Percentiles rank a stretch among this genome's conserved stretches.
These are phyloP conservation scores for Phalaenopsis hybrid DNA, from an alignment of 116 monocot genomes.

Conservation along the genomic window DNA sequence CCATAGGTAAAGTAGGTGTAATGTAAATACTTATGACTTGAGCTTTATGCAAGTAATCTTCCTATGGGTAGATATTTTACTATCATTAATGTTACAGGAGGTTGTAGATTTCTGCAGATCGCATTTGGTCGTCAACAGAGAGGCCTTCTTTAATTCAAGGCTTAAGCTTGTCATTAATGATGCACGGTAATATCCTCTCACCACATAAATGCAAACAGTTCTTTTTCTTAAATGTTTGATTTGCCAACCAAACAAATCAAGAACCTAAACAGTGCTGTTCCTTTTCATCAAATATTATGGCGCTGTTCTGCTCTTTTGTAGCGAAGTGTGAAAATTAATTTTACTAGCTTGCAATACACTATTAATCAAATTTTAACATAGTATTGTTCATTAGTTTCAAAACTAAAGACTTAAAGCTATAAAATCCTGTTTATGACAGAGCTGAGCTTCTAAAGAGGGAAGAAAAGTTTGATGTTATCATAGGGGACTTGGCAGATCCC, in stretches of 20 bases:
- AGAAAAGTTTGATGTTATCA: conserved; percentile 32
- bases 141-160: conserved; percentile 45
- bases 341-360: too few species aligned
- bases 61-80: not conserved
- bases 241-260: too few species aligned
- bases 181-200: conserved; percentile 36
- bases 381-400: too few species aligned
- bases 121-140: conserved; percentile 41
- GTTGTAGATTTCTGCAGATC: conserved; percentile 71
- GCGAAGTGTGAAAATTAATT: not conserved
- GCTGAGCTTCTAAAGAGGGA: conserved; percentile 28
- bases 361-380: not conserved
- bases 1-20: too few species aligned
- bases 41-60: too few species aligned
- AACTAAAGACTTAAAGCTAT: not conserved
- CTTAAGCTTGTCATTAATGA: conserved; percentile 67
- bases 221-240: too few species aligned
- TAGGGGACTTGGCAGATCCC: conserved; percentile 44
- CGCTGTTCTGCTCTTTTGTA: not conserved
- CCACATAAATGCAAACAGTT: not conserved
- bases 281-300: not conserved
- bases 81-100: conserved; percentile 32
- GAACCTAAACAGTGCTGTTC: not conserved
- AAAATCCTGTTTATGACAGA: conserved; percentile 3
- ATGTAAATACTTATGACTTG: too few species aligned